Conservation (phyloP, 768 basidiomycete species). For the Psilocybe sp. region DNA sequence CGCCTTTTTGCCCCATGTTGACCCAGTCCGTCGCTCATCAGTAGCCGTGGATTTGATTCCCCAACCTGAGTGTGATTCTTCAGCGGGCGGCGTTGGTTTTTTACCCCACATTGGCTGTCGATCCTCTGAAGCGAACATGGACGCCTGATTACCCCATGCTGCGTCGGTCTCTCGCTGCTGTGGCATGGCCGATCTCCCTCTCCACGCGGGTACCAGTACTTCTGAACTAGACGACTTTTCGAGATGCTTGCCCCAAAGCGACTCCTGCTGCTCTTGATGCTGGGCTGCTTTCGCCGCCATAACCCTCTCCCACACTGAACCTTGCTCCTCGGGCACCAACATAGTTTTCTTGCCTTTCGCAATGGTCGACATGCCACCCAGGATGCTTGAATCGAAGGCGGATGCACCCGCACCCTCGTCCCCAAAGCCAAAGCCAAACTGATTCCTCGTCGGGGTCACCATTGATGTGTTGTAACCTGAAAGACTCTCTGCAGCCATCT, state of each 20-base stretch:
- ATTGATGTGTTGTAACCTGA: conserved; percentile 1
- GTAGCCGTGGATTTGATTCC: too few relatives aligned
- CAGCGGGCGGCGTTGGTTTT: background rate
- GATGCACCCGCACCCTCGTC: conserved; percentile 1
- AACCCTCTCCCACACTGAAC: background rate
- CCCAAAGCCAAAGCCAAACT: background rate
- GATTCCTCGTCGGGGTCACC: conserved; percentile 2
- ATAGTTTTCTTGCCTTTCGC: background rate
- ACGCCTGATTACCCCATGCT: too few relatives aligned
- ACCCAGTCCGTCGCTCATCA: too few relatives aligned
- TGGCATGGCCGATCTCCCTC: background rate
- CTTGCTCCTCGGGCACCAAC: background rate
- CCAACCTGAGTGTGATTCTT: background rate
- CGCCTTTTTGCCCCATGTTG: background rate
- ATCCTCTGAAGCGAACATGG: background rate
- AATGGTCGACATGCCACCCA: background rate
- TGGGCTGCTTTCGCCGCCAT: background rate
- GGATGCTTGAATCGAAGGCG: background rate
- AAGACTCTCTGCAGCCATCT: conserved; percentile 1
- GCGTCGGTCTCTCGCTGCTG: background rate
- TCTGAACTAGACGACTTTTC: too few relatives aligned
- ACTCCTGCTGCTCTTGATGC: background rate
- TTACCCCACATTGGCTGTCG: conserved; percentile 7
- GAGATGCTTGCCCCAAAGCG: background rate
- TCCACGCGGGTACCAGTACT: too few relatives aligned